A percentile compares a stretch with the other conserved stretches of the same genome.
These are phyloP conservation scores for Pythium grandisporangium DNA, from an alignment of 352 stramenopile genomes.

Conservation along the genomic window DNA sequence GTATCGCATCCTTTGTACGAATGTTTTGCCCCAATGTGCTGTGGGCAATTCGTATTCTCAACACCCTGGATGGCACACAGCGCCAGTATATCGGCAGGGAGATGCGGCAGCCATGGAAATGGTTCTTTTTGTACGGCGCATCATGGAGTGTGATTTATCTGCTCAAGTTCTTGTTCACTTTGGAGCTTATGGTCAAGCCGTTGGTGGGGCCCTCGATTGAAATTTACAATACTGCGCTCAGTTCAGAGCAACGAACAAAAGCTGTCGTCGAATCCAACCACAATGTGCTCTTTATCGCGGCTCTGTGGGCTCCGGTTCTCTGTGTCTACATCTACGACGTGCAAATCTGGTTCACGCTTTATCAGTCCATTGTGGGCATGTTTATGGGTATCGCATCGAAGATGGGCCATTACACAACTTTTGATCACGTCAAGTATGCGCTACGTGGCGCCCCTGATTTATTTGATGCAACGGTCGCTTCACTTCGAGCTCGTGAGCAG, in stretches of 20 bases:
- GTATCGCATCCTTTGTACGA: conserved; percentile 30
- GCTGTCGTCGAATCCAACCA: conserved; percentile 57
- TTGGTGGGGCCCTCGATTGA: conserved; percentile 67
- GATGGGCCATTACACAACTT: conserved; percentile 61
- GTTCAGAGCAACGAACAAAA: conserved; percentile 19
- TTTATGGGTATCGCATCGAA: conserved; percentile 67
- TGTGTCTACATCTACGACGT: conserved; percentile 84
- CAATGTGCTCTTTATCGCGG: conserved; percentile 74
- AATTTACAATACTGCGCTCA: conserved; percentile 47
- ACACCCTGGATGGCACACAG: conserved; percentile 53
- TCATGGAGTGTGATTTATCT: conserved; percentile 71
- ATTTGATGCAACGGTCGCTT: conserved; percentile 68
- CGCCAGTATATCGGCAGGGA: conserved; percentile 71
- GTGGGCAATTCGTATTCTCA: conserved; percentile 55
- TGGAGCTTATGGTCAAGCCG: conserved; percentile 81
- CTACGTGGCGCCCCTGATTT: conserved; percentile 47
- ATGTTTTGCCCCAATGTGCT: conserved; percentile 41
- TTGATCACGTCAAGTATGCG: conserved; percentile 56
- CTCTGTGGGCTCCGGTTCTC: conserved; percentile 68
- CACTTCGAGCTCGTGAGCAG: conserved; percentile 27
- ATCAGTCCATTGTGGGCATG: conserved; percentile 67
- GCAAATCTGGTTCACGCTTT: conserved; percentile 84
- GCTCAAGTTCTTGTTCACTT: conserved; percentile 70
- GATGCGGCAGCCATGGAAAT: conserved; percentile 50
- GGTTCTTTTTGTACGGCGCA: conserved; percentile 48